A percentile compares a stretch with the other conserved stretches of the same genome.
phyloP scores from a whole-genome alignment of 345 rosid genomes.

The Cochlearia excelsa region DNA sequence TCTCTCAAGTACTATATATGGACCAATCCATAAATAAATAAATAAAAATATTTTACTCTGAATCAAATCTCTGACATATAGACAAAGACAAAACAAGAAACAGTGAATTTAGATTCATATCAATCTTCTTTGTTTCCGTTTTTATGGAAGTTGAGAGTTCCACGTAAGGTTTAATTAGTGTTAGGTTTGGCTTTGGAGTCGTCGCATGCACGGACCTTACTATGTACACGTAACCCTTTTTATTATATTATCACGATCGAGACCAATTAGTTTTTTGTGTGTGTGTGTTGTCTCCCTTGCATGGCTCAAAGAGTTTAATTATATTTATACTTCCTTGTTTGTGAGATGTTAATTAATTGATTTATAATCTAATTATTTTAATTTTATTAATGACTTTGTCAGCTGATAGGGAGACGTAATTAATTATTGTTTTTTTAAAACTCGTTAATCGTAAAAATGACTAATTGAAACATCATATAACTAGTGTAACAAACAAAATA shows the following conservation, averaged over 20 bases:
- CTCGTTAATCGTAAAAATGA: not conserved
- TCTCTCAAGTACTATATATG: slow-evolving; percentile 12
- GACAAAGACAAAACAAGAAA: slow-evolving; percentile 33
- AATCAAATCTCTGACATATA: slow-evolving; percentile 20
- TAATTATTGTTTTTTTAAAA: not conserved
- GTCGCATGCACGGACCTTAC: slow-evolving; percentile 26
- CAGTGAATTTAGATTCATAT: slow-evolving; percentile 30
- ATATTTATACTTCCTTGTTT: slow-evolving; percentile 17
- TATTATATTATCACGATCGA: slow-evolving; percentile 9
- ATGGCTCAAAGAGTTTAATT: slow-evolving; percentile 10
- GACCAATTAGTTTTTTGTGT: not conserved
- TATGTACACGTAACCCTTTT: slow-evolving; percentile 22
- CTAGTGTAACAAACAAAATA: not conserved
- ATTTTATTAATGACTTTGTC: no score
- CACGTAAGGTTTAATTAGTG: slow-evolving; percentile 27
- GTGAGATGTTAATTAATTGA: slow-evolving; percentile 9
- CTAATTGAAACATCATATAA: not conserved
- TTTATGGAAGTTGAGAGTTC: slow-evolving; percentile 27
- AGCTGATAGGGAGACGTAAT: no score
- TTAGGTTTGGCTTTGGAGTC: slow-evolving; percentile 20
- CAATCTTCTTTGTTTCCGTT: slow-evolving; percentile 8
- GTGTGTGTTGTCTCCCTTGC: slow-evolving; percentile 26
- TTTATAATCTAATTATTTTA: not conserved
- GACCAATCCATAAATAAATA: slow-evolving; percentile 16
- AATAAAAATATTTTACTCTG: slow-evolving; percentile 11